Base-by-base conservation (phyloP, 495 filamentous ascomycete genomes). In the Penicillium turbatum region DNA sequence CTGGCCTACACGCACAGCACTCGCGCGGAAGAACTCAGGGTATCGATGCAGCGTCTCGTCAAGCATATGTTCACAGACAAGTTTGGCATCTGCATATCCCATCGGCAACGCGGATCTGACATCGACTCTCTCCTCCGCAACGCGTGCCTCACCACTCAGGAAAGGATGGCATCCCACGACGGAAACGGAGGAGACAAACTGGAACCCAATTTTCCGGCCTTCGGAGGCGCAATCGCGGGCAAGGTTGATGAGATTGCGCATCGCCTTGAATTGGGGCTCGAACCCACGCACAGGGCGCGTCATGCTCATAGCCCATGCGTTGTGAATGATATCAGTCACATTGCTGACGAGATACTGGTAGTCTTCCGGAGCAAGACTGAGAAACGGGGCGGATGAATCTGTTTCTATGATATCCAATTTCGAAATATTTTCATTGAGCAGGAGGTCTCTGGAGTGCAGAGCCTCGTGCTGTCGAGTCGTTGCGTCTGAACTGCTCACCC, bases 161-260 rank as follows among this genome's bases (percentile, higher is more conserved):
- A 73, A 48, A 0, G 71, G 69, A 39, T 78, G 73, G 24, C 72
- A 54, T 0, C 79, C 78, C 2, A 83, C 77, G 0, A 67, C 64
- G 2, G 66, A 70, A 40, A 84, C 79, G 0, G 81, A 84, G 0
- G 81, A 85, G 2, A 84, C 64, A 21, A 85, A 67, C 38, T 71
- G 71, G 41, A 54, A 62, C 1, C 47, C 26, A 17, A 58, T 7
- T 12, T 48, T 44, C 6, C 13, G 48, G 7, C 62, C 64, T 1
- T 32, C 31, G 2, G 39, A 29, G 0, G 71, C 61, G 6, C 67
- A 67, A 0, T 71, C 73, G 0, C 59, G 27, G 0, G 77, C 76
- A 8, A 84, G 63, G 24, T 77, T 35, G 1, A 75, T 40, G 7
- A 76, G 48, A 34, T 63, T 66, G 15, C 59, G 53, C 39, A 76